A percentile compares a stretch with the other conserved stretches of the same genome.
These are phyloP conservation scores for Groenewaldozyma auringiensis DNA, from an alignment of 1,139 yeast species.

Conservation along the genomic window DNA sequence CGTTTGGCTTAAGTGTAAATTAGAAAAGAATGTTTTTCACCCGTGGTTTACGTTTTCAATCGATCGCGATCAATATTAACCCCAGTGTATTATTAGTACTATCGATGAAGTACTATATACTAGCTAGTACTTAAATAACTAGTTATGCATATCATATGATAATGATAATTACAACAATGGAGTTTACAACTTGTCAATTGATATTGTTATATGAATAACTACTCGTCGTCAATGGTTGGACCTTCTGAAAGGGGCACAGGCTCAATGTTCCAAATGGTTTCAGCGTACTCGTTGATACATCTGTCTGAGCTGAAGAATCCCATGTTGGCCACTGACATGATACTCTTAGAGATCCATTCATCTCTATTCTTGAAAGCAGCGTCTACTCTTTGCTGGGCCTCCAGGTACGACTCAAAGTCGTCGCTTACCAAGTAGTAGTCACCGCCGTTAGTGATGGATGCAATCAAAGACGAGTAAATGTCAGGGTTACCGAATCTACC, in stretches of 20 bases:
- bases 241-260: slow-evolving; percentile 34
- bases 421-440: slow-evolving; percentile 83
- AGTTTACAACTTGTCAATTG: too few relatives aligned
- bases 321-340: slow-evolving; percentile 80
- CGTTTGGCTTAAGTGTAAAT: neutral
- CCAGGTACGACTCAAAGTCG: slow-evolving; percentile 80
- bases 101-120: too few relatives aligned
- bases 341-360: slow-evolving; percentile 69
- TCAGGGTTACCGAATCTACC: slow-evolving; percentile 67
- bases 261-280: slow-evolving; percentile 86
- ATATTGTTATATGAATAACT: neutral
- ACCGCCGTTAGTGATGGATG: slow-evolving; percentile 55
- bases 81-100: too few relatives aligned
- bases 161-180: too few relatives aligned
- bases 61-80: too few relatives aligned
- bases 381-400: slow-evolving; percentile 72
- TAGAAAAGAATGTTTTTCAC: too few relatives aligned
- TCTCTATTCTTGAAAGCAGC: slow-evolving; percentile 58
- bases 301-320: slow-evolving; percentile 91
- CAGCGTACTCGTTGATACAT: slow-evolving; percentile 89
- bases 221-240: slow-evolving; percentile 1
- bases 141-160: too few relatives aligned
- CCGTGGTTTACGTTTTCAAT: too few relatives aligned
- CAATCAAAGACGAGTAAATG: slow-evolving; percentile 62
- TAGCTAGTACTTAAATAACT: too few relatives aligned